Percentiles rank a stretch among this genome's conserved stretches.
phyloP scores from a whole-genome alignment of 768 basidiomycete species.

The Piloderma croceum region DNA sequence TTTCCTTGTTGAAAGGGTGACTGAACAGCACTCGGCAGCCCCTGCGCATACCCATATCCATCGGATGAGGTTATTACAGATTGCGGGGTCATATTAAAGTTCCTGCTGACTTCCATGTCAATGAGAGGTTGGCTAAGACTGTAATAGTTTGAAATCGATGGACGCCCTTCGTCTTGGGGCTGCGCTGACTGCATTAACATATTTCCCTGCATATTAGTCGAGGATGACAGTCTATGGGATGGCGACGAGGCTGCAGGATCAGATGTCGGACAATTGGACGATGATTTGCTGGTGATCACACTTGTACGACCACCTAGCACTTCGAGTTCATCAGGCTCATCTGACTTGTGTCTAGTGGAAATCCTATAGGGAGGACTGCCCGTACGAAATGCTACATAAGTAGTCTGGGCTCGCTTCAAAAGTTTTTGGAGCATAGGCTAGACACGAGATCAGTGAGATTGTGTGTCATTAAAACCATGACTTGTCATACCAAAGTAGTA shows the following conservation, averaged over 20 bases:
- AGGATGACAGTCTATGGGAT: neutral
- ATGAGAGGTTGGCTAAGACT: neutral
- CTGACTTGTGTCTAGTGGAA: too few species aligned
- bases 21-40: neutral
- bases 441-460: neutral
- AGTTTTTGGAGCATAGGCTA: conserved; percentile 37
- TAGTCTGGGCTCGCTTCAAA: conserved; percentile 27
- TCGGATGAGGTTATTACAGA: too few species aligned
- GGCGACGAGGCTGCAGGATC: neutral
- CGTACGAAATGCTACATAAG: conserved; percentile 25
- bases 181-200: too few species aligned
- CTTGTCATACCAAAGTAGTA: conserved; percentile 27
- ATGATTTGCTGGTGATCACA: conserved; percentile 18
- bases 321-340: conserved; percentile 28
- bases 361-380: conserved; percentile 12
- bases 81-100: neutral
- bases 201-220: neutral
- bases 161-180: too few species aligned
- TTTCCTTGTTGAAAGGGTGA: neutral
- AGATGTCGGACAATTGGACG: neutral
- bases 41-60: neutral
- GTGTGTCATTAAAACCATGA: conserved; percentile 2
- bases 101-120: neutral
- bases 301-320: conserved; percentile 34
- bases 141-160: neutral